Base-by-base conservation (phyloP, 2,329 filamentous ascomycete genomes). In the Penicillium sp. region DNA sequence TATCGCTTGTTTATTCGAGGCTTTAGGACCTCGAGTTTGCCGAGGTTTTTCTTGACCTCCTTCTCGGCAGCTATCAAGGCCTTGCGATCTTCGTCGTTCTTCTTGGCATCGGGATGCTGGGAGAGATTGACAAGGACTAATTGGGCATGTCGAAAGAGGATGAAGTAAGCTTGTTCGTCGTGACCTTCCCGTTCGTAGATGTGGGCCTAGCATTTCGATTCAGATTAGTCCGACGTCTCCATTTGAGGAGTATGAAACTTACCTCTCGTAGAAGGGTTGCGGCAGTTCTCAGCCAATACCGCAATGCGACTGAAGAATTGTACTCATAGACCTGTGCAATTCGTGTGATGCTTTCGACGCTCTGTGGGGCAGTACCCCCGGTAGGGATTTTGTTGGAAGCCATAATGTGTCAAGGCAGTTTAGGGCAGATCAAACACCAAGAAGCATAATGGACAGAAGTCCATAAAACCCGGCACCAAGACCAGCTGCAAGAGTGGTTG, bases 161-260 rank as follows among this genome's bases (percentile, higher is more conserved):
- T 85, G 50, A 97, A 83, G 72, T 96, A 99, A 4, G 93, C 90
- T 68, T 94, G 88, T 64, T 92, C 85, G 60, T 91, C 85, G 73
- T 97, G 92, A 66, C 88, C 88, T 73, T 97, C 93, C 40, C 83
- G 83, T 66, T 94, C 83, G 69, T 96, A 96, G 64, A 93, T 90
- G 48, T 85, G 81, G 18, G 91, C 92, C 90, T 97, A 67, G 34
- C 13, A 36, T 6, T 36, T 36, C 14, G 36, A 36, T 32, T 36
- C 32, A 16, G 18, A 21, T 48, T n/a, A 36, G 34, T n/a, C 34
- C 4, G n/a, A n/a, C 2, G 34, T 36, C 5, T 14, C n/a, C n/a
- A 13, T 36, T 9, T 3, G 45, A 16, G 21, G 11, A 45, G 31
- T 14, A 16, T n/a, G 38, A 18, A 11, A 71, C 80, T 47, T 64